Conservation (phyloP, 768 basidiomycete species). For the Macrolepiota fuliginosa region DNA sequence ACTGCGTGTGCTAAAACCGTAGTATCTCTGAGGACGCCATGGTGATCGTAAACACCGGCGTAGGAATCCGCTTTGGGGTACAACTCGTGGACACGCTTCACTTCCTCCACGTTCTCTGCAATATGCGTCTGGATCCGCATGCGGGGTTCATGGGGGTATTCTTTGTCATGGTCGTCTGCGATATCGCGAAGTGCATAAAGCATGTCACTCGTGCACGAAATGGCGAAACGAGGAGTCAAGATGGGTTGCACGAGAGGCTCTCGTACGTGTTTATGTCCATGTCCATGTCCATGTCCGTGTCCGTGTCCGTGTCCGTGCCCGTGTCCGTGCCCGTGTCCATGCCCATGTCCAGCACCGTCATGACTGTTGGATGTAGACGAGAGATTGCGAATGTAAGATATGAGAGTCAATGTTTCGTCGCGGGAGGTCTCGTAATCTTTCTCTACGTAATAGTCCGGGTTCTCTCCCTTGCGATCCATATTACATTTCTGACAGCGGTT, state of each 20-base stretch:
- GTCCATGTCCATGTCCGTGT: no score
- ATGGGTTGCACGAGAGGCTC: slow-evolving; percentile 81
- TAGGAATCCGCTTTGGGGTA: slow-evolving; percentile 70
- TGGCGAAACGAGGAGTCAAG: slow-evolving; percentile 95
- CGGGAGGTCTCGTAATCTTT: slow-evolving; percentile 53
- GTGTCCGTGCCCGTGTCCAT: no score
- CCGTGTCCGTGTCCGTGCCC: no score
- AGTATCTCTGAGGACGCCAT: slow-evolving; percentile 70
- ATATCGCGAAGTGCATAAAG: slow-evolving; percentile 60
- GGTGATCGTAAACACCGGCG: slow-evolving; percentile 78
- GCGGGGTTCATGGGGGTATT: slow-evolving; percentile 31
- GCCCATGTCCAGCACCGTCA: slow-evolving; percentile 18
- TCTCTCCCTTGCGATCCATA: slow-evolving; percentile 70
- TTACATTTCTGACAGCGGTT: slow-evolving; percentile 68
- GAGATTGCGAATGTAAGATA: slow-evolving; percentile 66
- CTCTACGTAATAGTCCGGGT: slow-evolving; percentile 66
- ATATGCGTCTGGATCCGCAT: slow-evolving; percentile 92
- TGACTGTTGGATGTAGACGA: slow-evolving; percentile 28
- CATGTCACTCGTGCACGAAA: slow-evolving; percentile 78
- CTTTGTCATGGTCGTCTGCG: slow-evolving; percentile 27
- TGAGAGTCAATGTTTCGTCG: slow-evolving; percentile 56
- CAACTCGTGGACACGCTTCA: slow-evolving; percentile 59
- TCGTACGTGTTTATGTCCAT: slow-evolving; percentile 11
- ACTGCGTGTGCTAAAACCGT: slow-evolving; percentile 90
- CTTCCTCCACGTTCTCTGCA: slow-evolving; percentile 77